These are phyloP conservation scores for Elsinoe perseae DNA, from an alignment of 2,329 filamentous ascomycete species.

Conservation along the genomic window DNA sequence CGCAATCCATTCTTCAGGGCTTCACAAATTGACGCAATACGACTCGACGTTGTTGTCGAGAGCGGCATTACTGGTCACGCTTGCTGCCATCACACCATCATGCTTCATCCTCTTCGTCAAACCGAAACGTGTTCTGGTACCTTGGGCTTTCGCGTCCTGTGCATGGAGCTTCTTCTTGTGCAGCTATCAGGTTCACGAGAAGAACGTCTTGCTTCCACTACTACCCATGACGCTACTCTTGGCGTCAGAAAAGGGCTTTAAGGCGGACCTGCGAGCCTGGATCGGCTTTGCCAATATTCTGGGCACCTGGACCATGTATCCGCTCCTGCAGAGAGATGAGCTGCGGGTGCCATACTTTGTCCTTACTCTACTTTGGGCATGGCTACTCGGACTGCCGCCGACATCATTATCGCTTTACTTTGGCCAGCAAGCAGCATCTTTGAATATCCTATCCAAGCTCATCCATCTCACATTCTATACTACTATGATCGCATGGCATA, in stretches of 20 bases:
- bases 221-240: constrained; percentile 89
- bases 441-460: constrained; percentile 54
- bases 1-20: constrained; percentile 62
- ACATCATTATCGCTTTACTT: constrained; percentile 63
- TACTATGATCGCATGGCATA: constrained; percentile 73
- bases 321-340: constrained; percentile 76
- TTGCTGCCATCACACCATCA: constrained; percentile 67
- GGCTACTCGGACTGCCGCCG: constrained; percentile 79
- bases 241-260: constrained; percentile 67
- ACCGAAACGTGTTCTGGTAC: constrained; percentile 68
- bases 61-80: constrained; percentile 65
- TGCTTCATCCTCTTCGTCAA: constrained; percentile 72
- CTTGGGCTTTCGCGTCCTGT: constrained; percentile 70
- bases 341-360: constrained; percentile 78
- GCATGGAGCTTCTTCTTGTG: constrained; percentile 98
- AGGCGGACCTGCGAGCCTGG: constrained; percentile 73
- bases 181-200: constrained; percentile 97
- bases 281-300: constrained; percentile 92
- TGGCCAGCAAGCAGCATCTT: constrained; percentile 34
- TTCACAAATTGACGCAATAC: constrained; percentile 77
- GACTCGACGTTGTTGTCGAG: constrained; percentile 64
- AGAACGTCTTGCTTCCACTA: constrained; percentile 85
- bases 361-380: constrained; percentile 81
- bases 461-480: constrained; percentile 70
- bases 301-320: constrained; percentile 88